phyloP scores from a whole-genome alignment of 176 grass and related monocot species.

The Miscanthus lutarioriparius region DNA sequence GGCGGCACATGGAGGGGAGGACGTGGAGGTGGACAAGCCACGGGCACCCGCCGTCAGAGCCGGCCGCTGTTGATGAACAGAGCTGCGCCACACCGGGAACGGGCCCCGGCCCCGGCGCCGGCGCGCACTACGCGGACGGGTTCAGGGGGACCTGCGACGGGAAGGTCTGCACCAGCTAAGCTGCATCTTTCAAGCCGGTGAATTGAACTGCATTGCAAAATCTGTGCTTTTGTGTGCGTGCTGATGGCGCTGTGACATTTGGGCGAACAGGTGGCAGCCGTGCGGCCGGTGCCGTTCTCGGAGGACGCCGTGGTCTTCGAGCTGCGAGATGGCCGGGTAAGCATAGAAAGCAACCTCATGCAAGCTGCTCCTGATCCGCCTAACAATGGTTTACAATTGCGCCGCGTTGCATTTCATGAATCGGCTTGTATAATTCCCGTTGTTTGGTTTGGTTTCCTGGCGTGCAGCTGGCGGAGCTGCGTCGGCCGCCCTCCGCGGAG shows the following conservation, averaged over 20 bases:
- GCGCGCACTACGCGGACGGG: constrained; percentile 23
- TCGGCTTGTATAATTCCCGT: not conserved
- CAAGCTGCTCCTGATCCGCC: not conserved
- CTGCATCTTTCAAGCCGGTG: not conserved
- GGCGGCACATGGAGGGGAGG: constrained; percentile 48
- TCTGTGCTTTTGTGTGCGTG: not conserved
- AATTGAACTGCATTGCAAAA: not conserved
- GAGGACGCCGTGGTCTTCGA: constrained; percentile 80
- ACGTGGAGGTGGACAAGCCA: constrained; percentile 86
- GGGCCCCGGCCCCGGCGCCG: not conserved
- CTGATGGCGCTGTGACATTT: constrained; percentile 26
- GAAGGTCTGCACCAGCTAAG: constrained; percentile 49
- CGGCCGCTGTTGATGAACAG: constrained; percentile 2
- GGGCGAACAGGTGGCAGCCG: constrained; percentile 60
- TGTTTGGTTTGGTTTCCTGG: not conserved
- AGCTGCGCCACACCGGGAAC: constrained; percentile 40
- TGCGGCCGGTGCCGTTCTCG: constrained; percentile 80
- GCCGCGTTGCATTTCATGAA: constrained; percentile 1
- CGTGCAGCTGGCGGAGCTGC: constrained; percentile 87
- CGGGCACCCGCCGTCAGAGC: constrained; percentile 48
- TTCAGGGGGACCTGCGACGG: constrained; percentile 71
- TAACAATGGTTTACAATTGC: not conserved
- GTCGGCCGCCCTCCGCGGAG: constrained; percentile 43
- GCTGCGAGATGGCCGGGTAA: constrained; percentile 85
- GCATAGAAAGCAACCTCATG: not conserved